Evolutionary conservation across 805 yeast genomes (phyloP).

Genomic region (Sugiyamaella lignohabitans): DNA sequence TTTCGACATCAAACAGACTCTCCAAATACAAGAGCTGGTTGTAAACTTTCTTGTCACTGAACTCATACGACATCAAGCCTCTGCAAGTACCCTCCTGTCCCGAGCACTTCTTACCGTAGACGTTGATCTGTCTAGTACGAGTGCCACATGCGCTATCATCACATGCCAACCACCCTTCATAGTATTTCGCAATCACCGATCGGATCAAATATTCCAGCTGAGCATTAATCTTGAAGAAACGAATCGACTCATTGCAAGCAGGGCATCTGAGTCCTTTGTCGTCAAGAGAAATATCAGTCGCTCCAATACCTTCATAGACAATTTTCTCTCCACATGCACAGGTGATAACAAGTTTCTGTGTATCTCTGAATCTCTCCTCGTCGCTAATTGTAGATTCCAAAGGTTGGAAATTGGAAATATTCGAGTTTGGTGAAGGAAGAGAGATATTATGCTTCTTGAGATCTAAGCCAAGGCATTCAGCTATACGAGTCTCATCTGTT

Average conservation of each 20-base stretch:
- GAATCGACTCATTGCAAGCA: conserved; percentile 48
- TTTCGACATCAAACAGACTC: conserved; percentile 74
- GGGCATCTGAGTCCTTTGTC: conserved; percentile 67
- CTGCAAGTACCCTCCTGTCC: conserved; percentile 57
- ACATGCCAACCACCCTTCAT: conserved; percentile 81
- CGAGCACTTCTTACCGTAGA: conserved; percentile 81
- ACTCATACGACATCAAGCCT: conserved; percentile 74
- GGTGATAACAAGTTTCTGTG: conserved; percentile 46
- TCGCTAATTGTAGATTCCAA: conserved; percentile 78
- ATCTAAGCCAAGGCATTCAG: conserved; percentile 73
- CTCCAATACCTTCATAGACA: conserved; percentile 68
- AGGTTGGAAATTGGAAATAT: conserved; percentile 39
- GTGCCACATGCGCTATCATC: conserved; percentile 79
- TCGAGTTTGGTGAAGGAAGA: conserved; percentile 21
- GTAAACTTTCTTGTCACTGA: conserved; percentile 73
- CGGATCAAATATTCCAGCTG: conserved; percentile 75
- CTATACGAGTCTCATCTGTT: conserved; percentile 70
- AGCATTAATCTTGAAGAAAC: conserved; percentile 50
- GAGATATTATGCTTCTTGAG: conserved; percentile 46
- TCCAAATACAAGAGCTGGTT: conserved; percentile 77
- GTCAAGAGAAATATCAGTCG: conserved; percentile 44
- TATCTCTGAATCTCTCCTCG: conserved; percentile 68
- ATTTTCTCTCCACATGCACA: conserved; percentile 61
- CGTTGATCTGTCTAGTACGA: conserved; percentile 77
- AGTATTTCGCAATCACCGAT: conserved; percentile 63